A percentile compares a stretch with the other conserved stretches of the same genome.
Conservation (phyloP, 1,284 basidiomycete genomes). For the Rhodotorula sp. region DNA sequence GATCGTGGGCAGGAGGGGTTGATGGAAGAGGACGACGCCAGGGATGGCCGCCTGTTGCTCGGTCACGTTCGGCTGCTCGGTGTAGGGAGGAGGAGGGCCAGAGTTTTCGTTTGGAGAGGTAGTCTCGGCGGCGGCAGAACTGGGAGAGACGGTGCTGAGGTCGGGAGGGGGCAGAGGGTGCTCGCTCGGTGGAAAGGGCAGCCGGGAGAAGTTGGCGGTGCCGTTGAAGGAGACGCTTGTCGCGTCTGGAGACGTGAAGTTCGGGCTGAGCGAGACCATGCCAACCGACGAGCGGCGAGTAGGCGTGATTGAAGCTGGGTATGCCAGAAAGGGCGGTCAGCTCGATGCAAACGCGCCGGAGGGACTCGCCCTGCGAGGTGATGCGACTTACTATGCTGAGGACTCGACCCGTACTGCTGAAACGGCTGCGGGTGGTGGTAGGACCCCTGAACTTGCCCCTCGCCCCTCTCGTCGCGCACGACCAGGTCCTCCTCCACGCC, state of each 20-base stretch:
- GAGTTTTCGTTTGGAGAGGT: neutral
- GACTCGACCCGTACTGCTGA: too few relatives aligned
- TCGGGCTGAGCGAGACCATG: neutral
- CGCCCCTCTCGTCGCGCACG: neutral
- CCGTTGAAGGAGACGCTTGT: neutral
- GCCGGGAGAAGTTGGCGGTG: neutral
- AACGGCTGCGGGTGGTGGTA: too few relatives aligned
- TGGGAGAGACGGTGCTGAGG: neutral
- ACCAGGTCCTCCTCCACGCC: neutral
- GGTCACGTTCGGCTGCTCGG: neutral
- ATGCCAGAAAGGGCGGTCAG: neutral
- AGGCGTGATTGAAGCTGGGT: neutral
- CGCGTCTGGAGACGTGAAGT: neutral
- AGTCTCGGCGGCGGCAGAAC: neutral
- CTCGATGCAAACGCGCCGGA: neutral
- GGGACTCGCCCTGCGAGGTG: neutral
- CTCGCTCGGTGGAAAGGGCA: constrained; percentile 18
- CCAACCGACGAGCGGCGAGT: neutral
- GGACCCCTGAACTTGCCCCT: too few relatives aligned
- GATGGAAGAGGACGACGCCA: neutral
- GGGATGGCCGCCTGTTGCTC: neutral
- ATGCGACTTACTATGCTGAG: neutral
- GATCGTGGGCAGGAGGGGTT: neutral
- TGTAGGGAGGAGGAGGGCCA: neutral
- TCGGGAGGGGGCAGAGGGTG: constrained; percentile 12